Base-by-base conservation (phyloP, 2,329 filamentous ascomycete genomes). In the Leptographium procerum region DNA sequence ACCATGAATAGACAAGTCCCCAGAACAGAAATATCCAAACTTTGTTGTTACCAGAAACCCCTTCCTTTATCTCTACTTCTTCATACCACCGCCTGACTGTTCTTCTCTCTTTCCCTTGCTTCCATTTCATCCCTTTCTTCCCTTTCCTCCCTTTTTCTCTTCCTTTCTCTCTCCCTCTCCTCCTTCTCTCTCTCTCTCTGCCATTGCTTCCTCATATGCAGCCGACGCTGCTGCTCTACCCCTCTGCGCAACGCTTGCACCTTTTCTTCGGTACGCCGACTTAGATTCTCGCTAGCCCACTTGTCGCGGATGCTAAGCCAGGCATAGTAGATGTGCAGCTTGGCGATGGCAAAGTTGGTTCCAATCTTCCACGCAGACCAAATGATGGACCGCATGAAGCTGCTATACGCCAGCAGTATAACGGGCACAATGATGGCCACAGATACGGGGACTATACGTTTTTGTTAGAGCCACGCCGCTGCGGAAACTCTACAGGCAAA, bases 361-460 rank as follows among this genome's bases (percentile, higher is more conserved):
- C 3, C 14, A n/a, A 60, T 1, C 10, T 1, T n/a, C 34, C 53
- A 52, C 2, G 7, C 1, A 16, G 45, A 45, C 56, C 56, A 58
- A 5, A 60, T 11, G 33, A 51, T 6, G 4, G 52, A 29, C 7
- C 60, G 57, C 4, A 56, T 29, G 1, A 40, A 8, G 47, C 43
- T 43, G 36, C 53, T 52, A 14, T 54, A 45, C 2, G 26, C 51
- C 13, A 57, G 47, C 13, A 59, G 47, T n/a, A 45, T 24, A 9
- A 59, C 29, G 26, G 48, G 1, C 2, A 45, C 3, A 2, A 53
- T 55, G 14, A 57, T 50, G 14, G 13, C 45, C 6, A 55, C 16
- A 1, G 60, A 61, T 10, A 61, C 56, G 33, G 55, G 29, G 52
- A 61, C 60, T 59, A 19, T 8, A 22, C 2, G 19, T 29, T 52